Base-by-base conservation (phyloP, 306 rosid genomes). In the Ochetophila trinervis region DNA sequence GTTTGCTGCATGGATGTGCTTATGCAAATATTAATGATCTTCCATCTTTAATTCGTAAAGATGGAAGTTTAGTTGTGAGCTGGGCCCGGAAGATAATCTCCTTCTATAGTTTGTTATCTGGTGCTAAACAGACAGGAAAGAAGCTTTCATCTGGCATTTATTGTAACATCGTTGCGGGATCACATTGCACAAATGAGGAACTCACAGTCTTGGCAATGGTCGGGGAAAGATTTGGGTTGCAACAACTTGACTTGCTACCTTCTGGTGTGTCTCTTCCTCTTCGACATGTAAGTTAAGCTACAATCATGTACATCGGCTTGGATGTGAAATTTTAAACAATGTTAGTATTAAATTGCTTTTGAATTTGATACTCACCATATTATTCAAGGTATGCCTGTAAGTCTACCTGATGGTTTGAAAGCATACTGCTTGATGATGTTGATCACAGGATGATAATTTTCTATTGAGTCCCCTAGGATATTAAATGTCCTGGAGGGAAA, bases 201-300 rank as follows among this genome's bases (percentile, higher is more conserved):
- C 89, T 92, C 37, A 73, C 87, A 49, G 89, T 92, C 63, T 82
- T 92, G 82, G 95, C 95, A 48, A 87, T 92, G 98, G 95, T 89
- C 79, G 98, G 96, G 68, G 98, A 92, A 85, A 85, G 81, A 69
- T 92, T 92, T 82, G 98, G 96, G 69, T 88, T 89, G 66, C 88
- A 86, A 78, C 98, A 92, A 79, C 89, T 92, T 42, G 98, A 92
- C 78, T 81, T 85, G 53, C 79, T 92, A 62, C 98, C 96, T 81
- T 89, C 90, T 70, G 98, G 98, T 58, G 89, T 84, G 71, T 92
- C 98, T 65, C 96, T 92, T 67, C 93, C 98, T 50, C 76, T 87
- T 70, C 82, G 96, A 62, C 96, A 92, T 77, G 98, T 92, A 78
- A 84, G 98, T 78, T 76, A 44, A 58, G 37, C 68, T 37, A 50